Percentiles rank a stretch among this genome's conserved stretches.
Conservation (phyloP, 2,329 filamentous ascomycete species). For the Ascochyta clinopodiicola region DNA sequence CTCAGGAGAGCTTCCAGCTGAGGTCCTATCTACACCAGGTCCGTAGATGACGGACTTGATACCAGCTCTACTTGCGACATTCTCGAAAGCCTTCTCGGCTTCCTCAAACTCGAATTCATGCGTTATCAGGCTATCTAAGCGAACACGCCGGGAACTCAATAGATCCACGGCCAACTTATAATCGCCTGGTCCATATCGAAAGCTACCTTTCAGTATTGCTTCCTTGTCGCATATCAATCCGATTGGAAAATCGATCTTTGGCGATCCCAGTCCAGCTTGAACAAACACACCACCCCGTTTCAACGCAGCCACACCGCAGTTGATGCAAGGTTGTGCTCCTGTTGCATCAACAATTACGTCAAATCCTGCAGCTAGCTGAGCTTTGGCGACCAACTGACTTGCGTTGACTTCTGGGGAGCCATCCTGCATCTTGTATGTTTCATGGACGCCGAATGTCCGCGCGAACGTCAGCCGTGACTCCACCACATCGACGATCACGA, state of each 20-base stretch:
- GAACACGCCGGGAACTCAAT: slow-evolving; percentile 16
- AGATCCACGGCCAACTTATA: slow-evolving; percentile 30
- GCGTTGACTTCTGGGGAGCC: slow-evolving; percentile 14
- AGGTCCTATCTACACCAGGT: slow-evolving; percentile 14
- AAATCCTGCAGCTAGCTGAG: slow-evolving; percentile 5
- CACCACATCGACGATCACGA: slow-evolving; percentile 17
- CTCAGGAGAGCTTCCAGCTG: not conserved
- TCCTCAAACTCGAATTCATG: slow-evolving; percentile 23
- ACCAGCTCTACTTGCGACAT: slow-evolving; percentile 20
- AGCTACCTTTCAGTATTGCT: slow-evolving; percentile 31
- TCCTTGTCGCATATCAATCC: slow-evolving; percentile 36
- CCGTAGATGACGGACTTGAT: slow-evolving; percentile 36
- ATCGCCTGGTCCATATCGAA: slow-evolving; percentile 39
- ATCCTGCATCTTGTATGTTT: slow-evolving; percentile 19
- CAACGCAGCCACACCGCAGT: slow-evolving; percentile 22
- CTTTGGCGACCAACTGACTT: not conserved
- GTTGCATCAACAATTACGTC: slow-evolving; percentile 36
- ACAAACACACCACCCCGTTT: slow-evolving; percentile 28
- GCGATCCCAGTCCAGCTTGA: slow-evolving; percentile 31
- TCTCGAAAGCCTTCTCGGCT: slow-evolving; percentile 25
- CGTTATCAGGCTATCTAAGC: slow-evolving; percentile 24
- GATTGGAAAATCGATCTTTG: slow-evolving; percentile 28
- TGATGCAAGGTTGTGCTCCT: slow-evolving; percentile 31
- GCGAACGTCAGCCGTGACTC: slow-evolving; percentile 18
- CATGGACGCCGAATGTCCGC: slow-evolving; percentile 9